Evolutionary conservation across 2,329 filamentous ascomycete genomes (phyloP), one percentile per base, ranked within the genome.

Genomic region (Colletotrichum brevisporum): DNA sequence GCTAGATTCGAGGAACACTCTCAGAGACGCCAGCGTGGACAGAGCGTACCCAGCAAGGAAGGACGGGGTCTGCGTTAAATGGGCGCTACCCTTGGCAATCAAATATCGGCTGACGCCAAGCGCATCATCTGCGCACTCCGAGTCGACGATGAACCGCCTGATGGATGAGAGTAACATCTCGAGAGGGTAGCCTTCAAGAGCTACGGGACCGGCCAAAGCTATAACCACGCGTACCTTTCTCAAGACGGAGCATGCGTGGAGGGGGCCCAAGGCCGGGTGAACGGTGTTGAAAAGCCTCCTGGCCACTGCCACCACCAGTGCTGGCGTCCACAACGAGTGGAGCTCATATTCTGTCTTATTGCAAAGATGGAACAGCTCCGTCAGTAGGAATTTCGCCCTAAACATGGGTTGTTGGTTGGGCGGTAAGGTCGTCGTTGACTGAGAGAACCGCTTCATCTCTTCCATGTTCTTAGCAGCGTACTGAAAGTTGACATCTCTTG

Each of bases 131-230:
- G 95, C 93, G 78, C 95, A 98, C 76, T 97, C 92, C 0, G 91
- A 87, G 73, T 98, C 92, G 1, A 91, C 91, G 6, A 98, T 83
- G 73, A 94, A 97, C 0, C 90, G 90, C 10, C 92, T 87, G 21
- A 97, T 84, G 1, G 92, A 91, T 74, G 94, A 93, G 2, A 99
- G 85, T 0, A 97, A 85, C 93, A 98, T 96, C 78, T 99, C 94
- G 15, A 98, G 79, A 12, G 94, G 93, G 76, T 98, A 98, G 0
- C 92, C 92, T 48, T 89, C 83, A 26, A 92, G 84, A n/a, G 92
- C 93, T 58, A 90, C 85, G 0, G 88, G 78, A 0, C 94, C 94
- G 27, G 94, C 92, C 53, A 98, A 83, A 68, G 90, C 92, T 27
- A 98, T 86, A 16, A 98, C 81, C 9, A 98, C 88, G 41, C 94